Evolutionary conservation across 441 rosid genomes (phyloP), one percentile per base, ranked within the genome.

Genomic region (Pelargonium australe): DNA sequence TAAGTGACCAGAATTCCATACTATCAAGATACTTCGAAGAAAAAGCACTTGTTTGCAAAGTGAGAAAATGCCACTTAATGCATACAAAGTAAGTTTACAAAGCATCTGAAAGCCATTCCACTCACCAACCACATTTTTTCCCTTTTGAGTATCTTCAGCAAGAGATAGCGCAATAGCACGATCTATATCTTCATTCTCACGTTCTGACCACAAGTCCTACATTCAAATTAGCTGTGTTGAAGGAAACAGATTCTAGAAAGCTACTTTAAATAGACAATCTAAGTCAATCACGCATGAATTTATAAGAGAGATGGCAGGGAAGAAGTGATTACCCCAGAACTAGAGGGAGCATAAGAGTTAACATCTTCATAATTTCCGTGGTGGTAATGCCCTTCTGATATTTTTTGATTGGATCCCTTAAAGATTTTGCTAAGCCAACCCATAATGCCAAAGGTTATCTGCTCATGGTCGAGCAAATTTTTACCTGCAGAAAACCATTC

Each of bases 361-460:
- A 87, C 70, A 70, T 79, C 82, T 57, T 65, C 80, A 68, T 83
- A 84, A 66, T 67, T 74, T 67, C 86, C 85, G 68, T 60, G 83
- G 63, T 79, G 57, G 16, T 49, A 84, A 76, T 77, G 88, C 69
- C 87, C 83, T 63, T 85, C 80, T 5, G 87, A 76, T 63, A 80
- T 61, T 64, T 87, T 77, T 71, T 86, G 87, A 73, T 72, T 76
- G 64, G 88, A 83, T 76, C 93, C 97, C 85, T 89, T 91, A 73
- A 95, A 91, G 68, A 90, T 76, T 78, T 90, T 95, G 80, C 80
- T 87, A 55, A 95, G 81, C 99, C 99, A 91, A 75, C 89, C 90
- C 96, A 89, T 89, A 28, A 73, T 49, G 70, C 75, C 49, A 72
- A 69, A 68, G 31, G 77, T 80, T 80, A 91, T 81, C 75, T 76